Evolutionary conservation across 2,329 filamentous ascomycete species (phyloP).

Genomic region (Colletotrichum nymphaeae): DNA sequence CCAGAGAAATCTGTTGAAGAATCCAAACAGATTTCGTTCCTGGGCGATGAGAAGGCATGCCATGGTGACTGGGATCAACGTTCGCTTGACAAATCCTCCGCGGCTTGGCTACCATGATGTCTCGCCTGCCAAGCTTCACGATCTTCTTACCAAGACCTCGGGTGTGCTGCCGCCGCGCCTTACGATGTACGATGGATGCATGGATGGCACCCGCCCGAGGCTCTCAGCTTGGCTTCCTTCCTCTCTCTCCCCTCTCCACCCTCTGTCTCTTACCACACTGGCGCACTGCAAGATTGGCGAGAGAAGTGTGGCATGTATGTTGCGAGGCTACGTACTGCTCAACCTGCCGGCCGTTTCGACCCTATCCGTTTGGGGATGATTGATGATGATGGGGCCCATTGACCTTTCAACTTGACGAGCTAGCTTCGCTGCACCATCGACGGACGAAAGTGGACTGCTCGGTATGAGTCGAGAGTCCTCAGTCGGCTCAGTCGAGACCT

Average conservation of each 20-base stretch:
- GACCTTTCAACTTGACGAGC: conserved; percentile 16
- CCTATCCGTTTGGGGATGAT: neutral
- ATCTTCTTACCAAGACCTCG: conserved; percentile 25
- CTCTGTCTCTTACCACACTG: neutral
- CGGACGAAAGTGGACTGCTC: neutral
- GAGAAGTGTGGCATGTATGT: neutral
- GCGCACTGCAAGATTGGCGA: conserved; percentile 13
- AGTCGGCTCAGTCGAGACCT: too few species aligned
- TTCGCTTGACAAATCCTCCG: conserved; percentile 28
- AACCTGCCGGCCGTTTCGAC: neutral
- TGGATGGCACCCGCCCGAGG: neutral
- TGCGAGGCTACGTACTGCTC: conserved; percentile 1
- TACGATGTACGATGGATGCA: neutral
- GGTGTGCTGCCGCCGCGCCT: neutral
- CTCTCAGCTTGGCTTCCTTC: neutral
- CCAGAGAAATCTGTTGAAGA: neutral
- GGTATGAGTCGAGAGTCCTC: neutral
- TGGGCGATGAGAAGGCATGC: neutral
- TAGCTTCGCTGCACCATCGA: conserved; percentile 11
- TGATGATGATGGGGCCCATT: neutral
- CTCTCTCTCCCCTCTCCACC: too few species aligned
- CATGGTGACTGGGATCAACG: conserved; percentile 23
- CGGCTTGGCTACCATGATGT: conserved; percentile 6
- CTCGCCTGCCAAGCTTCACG: conserved; percentile 27
- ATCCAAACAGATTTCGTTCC: neutral